These are phyloP conservation scores for Rhodomyrtus tomentosa DNA, from an alignment of 345 rosid species.

Conservation along the genomic window DNA sequence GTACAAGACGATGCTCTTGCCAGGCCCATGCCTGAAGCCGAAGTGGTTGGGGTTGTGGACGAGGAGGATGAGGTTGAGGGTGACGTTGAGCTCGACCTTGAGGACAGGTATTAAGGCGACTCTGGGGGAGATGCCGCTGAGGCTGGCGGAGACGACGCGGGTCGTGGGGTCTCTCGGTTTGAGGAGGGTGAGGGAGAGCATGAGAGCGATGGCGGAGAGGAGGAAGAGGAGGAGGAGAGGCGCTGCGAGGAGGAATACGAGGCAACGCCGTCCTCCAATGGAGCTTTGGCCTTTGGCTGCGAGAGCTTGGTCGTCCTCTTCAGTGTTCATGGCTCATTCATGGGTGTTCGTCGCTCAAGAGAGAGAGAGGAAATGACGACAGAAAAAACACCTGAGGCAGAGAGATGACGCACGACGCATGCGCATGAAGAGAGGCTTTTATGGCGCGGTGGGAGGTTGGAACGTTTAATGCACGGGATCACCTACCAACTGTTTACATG, in stretches of 20 bases:
- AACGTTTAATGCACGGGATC: neutral
- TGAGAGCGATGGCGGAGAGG: slow-evolving; percentile 10
- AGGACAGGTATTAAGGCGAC: slow-evolving; percentile 15
- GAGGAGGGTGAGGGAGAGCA: slow-evolving; percentile 34
- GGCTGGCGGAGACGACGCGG: slow-evolving; percentile 17
- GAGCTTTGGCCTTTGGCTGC: neutral
- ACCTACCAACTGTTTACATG: neutral
- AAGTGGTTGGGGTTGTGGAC: slow-evolving; percentile 30
- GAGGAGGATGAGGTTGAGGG: slow-evolving; percentile 25
- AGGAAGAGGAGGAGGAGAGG: slow-evolving; percentile 10
- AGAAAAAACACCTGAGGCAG: neutral
- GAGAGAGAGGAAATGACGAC: neutral
- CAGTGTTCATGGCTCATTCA: slow-evolving; percentile 1
- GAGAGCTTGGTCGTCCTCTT: neutral
- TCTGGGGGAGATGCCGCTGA: slow-evolving; percentile 33
- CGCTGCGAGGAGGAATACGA: slow-evolving; percentile 1
- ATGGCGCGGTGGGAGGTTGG: neutral
- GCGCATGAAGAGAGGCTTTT: neutral
- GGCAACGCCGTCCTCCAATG: slow-evolving; percentile 4
- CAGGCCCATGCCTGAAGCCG: slow-evolving; percentile 30
- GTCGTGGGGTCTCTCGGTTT: slow-evolving; percentile 23
- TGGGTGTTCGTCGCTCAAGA: neutral
- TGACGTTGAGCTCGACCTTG: slow-evolving; percentile 27
- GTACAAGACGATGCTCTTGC: slow-evolving; percentile 24
- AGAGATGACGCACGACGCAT: neutral